These are phyloP conservation scores for Glarea lozoyensis DNA, from an alignment of 495 filamentous ascomycete species.

Conservation along the genomic window DNA sequence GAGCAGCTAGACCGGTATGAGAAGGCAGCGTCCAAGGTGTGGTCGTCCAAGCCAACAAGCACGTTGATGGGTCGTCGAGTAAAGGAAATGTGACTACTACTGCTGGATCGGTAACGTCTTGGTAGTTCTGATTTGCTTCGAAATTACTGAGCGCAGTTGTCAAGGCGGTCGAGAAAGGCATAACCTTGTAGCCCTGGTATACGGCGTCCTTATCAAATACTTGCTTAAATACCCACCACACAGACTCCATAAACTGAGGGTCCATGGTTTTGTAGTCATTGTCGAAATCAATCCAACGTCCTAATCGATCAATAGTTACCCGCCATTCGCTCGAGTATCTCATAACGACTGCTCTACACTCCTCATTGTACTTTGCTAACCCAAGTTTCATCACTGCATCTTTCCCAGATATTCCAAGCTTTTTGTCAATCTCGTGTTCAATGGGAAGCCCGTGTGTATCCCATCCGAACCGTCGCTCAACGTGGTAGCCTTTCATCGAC, in stretches of 20 bases:
- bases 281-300: conserved; percentile 98
- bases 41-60: conserved; percentile 84
- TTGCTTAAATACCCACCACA: conserved; percentile 96
- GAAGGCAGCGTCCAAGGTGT: conserved; percentile 95
- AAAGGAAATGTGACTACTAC: conserved; percentile 85
- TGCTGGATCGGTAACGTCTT: conserved; percentile 89
- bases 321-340: conserved; percentile 85
- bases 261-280: conserved; percentile 99
- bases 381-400: conserved; percentile 83
- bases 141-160: conserved; percentile 90
- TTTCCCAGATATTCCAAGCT: conserved; percentile 79
- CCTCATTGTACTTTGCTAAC: conserved; percentile 83
- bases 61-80: conserved; percentile 62
- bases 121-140: conserved; percentile 90
- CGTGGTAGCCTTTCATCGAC: conserved; percentile 94
- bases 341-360: conserved; percentile 94
- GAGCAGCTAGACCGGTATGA: conserved; percentile 67
- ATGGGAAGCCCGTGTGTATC: conserved; percentile 95
- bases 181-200: conserved; percentile 82
- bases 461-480: conserved; percentile 63
- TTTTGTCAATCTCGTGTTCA: conserved; percentile 98
- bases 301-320: conserved; percentile 77
- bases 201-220: conserved; percentile 82
- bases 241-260: conserved; percentile 86
- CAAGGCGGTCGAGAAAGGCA: conserved; percentile 91